A percentile compares a stretch with the other conserved stretches of the same genome.
Evolutionary conservation across 2,329 filamentous ascomycete genomes (phyloP).

Genomic region (Pezicula neosporulosa): DNA sequence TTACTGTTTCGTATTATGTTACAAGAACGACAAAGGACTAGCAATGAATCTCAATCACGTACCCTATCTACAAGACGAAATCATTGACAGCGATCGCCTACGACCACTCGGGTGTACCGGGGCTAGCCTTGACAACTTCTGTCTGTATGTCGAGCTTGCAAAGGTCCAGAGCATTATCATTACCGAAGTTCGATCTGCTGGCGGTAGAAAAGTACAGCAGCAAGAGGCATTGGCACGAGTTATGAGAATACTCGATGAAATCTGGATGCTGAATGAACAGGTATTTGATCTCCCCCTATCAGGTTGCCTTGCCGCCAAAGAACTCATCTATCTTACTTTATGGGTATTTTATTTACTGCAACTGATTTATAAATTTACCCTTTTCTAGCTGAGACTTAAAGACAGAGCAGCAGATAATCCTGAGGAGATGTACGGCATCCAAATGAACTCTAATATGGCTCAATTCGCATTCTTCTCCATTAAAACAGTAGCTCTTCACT

Average conservation of each 20-base stretch:
- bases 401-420: not conserved
- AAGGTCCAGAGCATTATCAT: slow-evolving; percentile 5
- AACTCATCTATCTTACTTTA: not conserved
- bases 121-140: slow-evolving; percentile 5
- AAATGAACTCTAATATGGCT: slow-evolving; percentile 7
- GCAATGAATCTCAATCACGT: slow-evolving; percentile 10
- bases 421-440: not conserved
- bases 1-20: slow-evolving; percentile 8
- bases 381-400: not conserved
- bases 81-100: slow-evolving; percentile 7
- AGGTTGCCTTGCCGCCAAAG: not conserved
- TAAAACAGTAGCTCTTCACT: slow-evolving; percentile 7
- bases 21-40: slow-evolving; percentile 12
- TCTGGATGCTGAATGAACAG: slow-evolving; percentile 4
- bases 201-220: too few species aligned
- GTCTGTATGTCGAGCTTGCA: slow-evolving; percentile 8
- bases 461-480: slow-evolving; percentile 10
- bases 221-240: not conserved
- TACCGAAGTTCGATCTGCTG: not conserved
- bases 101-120: not conserved
- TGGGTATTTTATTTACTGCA: too few species aligned
- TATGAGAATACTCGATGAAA: slow-evolving; percentile 3
- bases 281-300: not conserved
- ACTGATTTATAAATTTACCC: too few species aligned
- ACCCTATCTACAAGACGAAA: slow-evolving; percentile 3